Base-by-base conservation (phyloP, 2,329 filamentous ascomycete species). In the Botryotinia calthae region DNA sequence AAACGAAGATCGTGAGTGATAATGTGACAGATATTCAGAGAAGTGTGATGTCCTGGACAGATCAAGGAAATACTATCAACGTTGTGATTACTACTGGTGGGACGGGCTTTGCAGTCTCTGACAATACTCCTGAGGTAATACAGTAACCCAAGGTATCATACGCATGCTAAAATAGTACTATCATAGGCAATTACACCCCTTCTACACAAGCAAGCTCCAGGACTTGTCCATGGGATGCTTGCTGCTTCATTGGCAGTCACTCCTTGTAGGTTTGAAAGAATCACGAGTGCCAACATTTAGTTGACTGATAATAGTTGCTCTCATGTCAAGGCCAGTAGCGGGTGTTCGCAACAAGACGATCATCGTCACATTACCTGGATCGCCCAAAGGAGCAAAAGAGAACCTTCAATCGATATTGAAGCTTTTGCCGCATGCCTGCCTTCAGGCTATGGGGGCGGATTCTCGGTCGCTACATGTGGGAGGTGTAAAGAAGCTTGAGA, bases 151-250 rank as follows among this genome's bases (percentile, higher is more conserved):
- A 48, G 18, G n/a, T 42, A 61, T 40, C 1, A 25, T 68, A 8
- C 58, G 25, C 25, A 72, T 70, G 20, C 59, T 64, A 46, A 75
- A 31, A 40, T 72, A 34, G 71, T 37, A 56, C 18, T 42, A 9
- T 20, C 10, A 40, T 75, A 95, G 91, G 95, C 94, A 68, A 88
- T 98, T n/a, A 84, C 86, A 22, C 88, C 91, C 8, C 83, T 98
- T 58, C 86, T 98, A 61, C 90, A 97, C 79, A 94, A 92, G 80
- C 89, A 95, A 81, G 96, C 96, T 0, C 90, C 94, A 0, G 96
- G 96, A 1, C 85, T 99, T 67, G 92, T 98, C n/a, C 95, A 99
- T 83, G 94, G 90, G 76, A 99, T 99, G 95, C 86, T 99, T 59
- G 87, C 94, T 9, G 86, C 93, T 31, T 98, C 95, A 0, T 84